phyloP scores from a whole-genome alignment of 2,329 filamentous ascomycete species.

The Sporothrix schenckii region DNA sequence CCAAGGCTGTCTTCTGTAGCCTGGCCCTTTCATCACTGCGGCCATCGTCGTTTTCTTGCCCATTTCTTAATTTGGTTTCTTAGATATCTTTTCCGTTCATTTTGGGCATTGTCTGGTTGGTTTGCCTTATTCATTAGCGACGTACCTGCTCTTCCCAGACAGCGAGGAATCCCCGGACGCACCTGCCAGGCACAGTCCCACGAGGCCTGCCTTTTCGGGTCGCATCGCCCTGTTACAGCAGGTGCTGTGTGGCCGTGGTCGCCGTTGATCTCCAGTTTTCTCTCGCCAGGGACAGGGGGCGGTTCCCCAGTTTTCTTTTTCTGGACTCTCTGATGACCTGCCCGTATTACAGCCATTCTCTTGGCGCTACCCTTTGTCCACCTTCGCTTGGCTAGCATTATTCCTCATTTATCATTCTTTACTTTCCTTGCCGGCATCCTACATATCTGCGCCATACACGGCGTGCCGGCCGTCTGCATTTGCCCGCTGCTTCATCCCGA shows the following conservation, averaged over 20 bases:
- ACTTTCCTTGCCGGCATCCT: background rate
- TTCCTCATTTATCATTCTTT: slow-evolving; percentile 9
- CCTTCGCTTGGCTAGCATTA: background rate
- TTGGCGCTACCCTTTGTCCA: slow-evolving; percentile 3
- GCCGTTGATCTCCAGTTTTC: slow-evolving; percentile 27
- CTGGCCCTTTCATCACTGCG: background rate
- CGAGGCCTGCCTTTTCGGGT: slow-evolving; percentile 22
- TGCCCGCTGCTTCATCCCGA: background rate
- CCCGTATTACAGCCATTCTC: slow-evolving; percentile 17
- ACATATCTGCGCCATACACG: slow-evolving; percentile 6
- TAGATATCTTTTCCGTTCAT: background rate
- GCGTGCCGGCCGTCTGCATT: background rate
- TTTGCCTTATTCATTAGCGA: background rate
- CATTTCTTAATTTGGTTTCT: background rate
- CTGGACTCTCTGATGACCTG: background rate
- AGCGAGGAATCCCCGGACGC: background rate
- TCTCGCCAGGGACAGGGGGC: background rate
- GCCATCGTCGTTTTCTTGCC: background rate
- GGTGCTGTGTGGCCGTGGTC: slow-evolving; percentile 9
- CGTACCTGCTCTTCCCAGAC: background rate
- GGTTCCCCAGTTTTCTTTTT: slow-evolving; percentile 17
- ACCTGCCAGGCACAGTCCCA: slow-evolving; percentile 7
- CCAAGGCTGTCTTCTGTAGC: slow-evolving; percentile 15
- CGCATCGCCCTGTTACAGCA: slow-evolving; percentile 21
- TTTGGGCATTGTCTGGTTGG: background rate